Percentiles rank a stretch among this genome's conserved stretches.
Evolutionary conservation across 1,139 yeast genomes (phyloP).

Genomic region (Geotrichum cucujoidarum): DNA sequence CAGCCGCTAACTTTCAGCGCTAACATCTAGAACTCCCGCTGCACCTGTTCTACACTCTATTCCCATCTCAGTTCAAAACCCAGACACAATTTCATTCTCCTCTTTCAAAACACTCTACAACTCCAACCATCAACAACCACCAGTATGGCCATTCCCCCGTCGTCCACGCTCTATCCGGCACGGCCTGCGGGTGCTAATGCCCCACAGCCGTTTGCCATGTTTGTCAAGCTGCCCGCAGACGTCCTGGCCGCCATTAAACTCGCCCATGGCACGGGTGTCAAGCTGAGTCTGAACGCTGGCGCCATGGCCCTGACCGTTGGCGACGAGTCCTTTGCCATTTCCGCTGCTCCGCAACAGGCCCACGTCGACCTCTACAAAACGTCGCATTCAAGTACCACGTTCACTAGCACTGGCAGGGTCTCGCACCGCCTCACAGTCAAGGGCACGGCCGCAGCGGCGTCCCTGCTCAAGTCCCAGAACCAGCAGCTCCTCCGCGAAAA

Average conservation of each 20-base stretch:
- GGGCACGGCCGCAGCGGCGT: constrained; percentile 20
- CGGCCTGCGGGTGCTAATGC: not conserved
- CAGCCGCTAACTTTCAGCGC: not conserved
- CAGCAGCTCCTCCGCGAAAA: constrained; percentile 23
- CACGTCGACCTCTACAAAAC: constrained; percentile 9
- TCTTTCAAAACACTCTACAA: not conserved
- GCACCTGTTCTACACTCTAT: not conserved
- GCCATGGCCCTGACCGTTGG: constrained; percentile 12
- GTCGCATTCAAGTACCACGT: constrained; percentile 12
- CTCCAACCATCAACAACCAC: not conserved
- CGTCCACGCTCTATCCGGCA: constrained; percentile 6
- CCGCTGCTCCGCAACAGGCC: constrained; percentile 8
- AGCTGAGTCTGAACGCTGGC: constrained; percentile 11
- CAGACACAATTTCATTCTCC: not conserved
- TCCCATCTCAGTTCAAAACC: not conserved
- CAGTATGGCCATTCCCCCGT: not conserved
- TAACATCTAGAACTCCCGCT: not conserved
- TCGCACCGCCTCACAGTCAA: constrained; percentile 26
- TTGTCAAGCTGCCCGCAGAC: constrained; percentile 31
- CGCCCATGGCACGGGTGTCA: constrained; percentile 8
- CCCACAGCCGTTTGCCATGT: constrained; percentile 28
- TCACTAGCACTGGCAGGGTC: constrained; percentile 25
- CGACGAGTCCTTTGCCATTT: constrained; percentile 2
- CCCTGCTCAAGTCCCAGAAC: constrained; percentile 25
- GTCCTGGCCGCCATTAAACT: constrained; percentile 18